A percentile compares a stretch with the other conserved stretches of the same genome.
Evolutionary conservation across 2,329 filamentous ascomycete genomes (phyloP).

Genomic region (Nemania serpens): DNA sequence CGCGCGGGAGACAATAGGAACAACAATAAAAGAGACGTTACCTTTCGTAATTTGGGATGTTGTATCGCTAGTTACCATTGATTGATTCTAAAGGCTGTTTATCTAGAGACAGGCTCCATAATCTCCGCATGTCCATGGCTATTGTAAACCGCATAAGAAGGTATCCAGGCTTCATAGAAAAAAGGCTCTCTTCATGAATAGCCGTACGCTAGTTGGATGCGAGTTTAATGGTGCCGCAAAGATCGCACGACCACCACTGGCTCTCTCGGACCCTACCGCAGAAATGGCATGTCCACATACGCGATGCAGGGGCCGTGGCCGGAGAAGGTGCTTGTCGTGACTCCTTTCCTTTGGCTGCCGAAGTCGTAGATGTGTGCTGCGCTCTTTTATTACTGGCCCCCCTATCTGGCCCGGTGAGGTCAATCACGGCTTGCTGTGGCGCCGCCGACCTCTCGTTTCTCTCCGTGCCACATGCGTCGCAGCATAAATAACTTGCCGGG

Average conservation of each 20-base stretch:
- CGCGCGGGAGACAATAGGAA: too few species aligned
- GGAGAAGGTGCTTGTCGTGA: not conserved
- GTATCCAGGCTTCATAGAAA: not conserved
- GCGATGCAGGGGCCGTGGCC: slow-evolving; percentile 25
- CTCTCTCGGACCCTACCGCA: slow-evolving; percentile 58
- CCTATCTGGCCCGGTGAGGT: slow-evolving; percentile 31
- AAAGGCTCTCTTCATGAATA: not conserved
- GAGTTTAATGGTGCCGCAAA: slow-evolving; percentile 58
- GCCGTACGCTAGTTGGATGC: slow-evolving; percentile 25
- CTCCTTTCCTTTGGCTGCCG: slow-evolving; percentile 20
- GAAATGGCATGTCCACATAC: slow-evolving; percentile 56
- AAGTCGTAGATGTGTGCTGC: slow-evolving; percentile 19
- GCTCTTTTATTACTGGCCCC: slow-evolving; percentile 9
- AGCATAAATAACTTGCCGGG: slow-evolving; percentile 53
- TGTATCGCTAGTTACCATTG: not conserved
- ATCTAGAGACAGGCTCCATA: not conserved
- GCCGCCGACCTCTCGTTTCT: slow-evolving; percentile 39
- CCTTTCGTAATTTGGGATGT: not conserved
- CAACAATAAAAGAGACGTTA: not conserved
- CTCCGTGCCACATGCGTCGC: slow-evolving; percentile 60
- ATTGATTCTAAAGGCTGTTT: not conserved
- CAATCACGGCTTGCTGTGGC: slow-evolving; percentile 32
- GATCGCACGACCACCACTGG: slow-evolving; percentile 62
- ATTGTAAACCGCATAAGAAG: not conserved
- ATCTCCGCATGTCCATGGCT: not conserved